Base-by-base conservation (phyloP, 2,329 filamentous ascomycete species). In the Ascochyta pisi region DNA sequence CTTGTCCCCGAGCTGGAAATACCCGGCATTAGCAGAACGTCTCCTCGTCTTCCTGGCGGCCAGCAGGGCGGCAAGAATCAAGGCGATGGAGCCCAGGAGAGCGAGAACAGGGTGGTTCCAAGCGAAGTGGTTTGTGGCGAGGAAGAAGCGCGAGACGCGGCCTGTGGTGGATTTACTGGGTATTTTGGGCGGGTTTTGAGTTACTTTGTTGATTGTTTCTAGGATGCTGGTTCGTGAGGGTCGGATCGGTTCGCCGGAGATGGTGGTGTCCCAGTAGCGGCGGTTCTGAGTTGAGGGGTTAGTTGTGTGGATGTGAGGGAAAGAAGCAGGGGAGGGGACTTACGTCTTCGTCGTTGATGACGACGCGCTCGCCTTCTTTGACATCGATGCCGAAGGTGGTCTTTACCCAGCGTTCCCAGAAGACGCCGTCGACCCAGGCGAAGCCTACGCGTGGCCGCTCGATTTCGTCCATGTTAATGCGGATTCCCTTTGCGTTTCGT, bases 271-370 rank as follows among this genome's bases (percentile, higher is more conserved):
- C 95, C 95, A 99, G 80, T 96, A 99, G 62, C 90, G 88, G 67
- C 91, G 92, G 79, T 91, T 92, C 91, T 96, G 37, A 12, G 24
- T 8, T 3, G 6, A 1, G 5, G 38, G 22, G 51, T 64, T 48
- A 66, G 55, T 50, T 31, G 43, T 4, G 22, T 6, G 5, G 9
- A 12, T 24, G 31, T 19, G 33, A 3, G 19, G 5, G 9, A 15
- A 9, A 23, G 22, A 29, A 22, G 24, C 31, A 33, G 44, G 9
- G 31, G 26, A 23, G 46, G 33, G 26, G 8, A 35, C 91, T 89
- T 82, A 96, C 92, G 76, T 96, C 92, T 81, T 98, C 91, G 68
- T 99, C 95, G 65, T 97, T 97, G 78, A 99, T 95, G 56, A 99
- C 89, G 51, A 99, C 91, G 60, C 91, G 87, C 76, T 98, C 95